Evolutionary conservation across 352 stramenopile species (phyloP).

Genomic region (Halophytophthora batemanensis): DNA sequence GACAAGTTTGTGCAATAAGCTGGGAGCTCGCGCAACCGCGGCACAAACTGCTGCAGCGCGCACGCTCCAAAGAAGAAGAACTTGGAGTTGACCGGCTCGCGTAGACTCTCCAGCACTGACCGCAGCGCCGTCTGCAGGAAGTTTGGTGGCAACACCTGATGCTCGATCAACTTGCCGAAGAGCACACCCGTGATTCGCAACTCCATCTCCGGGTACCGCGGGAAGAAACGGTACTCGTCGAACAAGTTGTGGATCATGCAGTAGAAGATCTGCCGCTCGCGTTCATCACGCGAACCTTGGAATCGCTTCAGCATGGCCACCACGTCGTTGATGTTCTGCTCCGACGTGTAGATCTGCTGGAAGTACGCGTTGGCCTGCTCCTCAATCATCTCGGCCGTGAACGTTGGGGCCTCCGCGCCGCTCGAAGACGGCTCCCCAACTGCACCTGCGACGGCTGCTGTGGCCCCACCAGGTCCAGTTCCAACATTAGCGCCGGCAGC

Average conservation of each 20-base stretch:
- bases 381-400: conserved; percentile 96
- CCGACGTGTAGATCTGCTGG: conserved; percentile 98
- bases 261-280: conserved; percentile 98
- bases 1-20: conserved; percentile 98
- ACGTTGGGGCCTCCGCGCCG: conserved; percentile 36
- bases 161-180: conserved; percentile 98
- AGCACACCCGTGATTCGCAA: conserved; percentile 98
- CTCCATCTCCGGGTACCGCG: conserved; percentile 98
- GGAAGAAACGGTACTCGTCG: conserved; percentile 99
- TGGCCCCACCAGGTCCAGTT: conserved; percentile 3
- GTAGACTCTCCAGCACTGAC: conserved; percentile 96
- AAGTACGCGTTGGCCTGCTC: conserved; percentile 98
- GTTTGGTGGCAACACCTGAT: conserved; percentile 97
- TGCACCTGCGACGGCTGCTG: conserved; percentile 7
- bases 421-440: conserved; percentile 11
- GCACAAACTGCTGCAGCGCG: conserved; percentile 97
- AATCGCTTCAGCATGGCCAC: conserved; percentile 99
- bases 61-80: conserved; percentile 99
- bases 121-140: conserved; percentile 97
- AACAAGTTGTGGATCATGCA: conserved; percentile 99
- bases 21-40: conserved; percentile 94
- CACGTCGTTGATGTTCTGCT: conserved; percentile 97
- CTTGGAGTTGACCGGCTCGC: conserved; percentile 95
- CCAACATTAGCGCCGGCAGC: conserved; percentile 12
- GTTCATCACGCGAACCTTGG: conserved; percentile 93